Percentiles rank a stretch among this genome's conserved stretches.
phyloP scores from a whole-genome alignment of 257 asterid species.

The Penstemon davidsonii region DNA sequence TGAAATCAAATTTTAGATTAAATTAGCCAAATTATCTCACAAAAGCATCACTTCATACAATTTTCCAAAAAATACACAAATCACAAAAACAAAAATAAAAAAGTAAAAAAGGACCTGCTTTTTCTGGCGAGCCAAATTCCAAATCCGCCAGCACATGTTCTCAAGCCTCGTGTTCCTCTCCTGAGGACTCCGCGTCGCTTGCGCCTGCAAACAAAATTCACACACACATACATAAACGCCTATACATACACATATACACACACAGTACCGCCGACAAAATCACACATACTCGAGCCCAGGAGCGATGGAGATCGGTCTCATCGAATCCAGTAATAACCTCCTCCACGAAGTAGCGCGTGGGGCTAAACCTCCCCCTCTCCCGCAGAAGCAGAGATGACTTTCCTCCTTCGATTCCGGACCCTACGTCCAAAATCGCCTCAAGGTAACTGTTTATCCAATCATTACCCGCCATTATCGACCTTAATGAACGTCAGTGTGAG shows the following conservation, averaged over 20 bases:
- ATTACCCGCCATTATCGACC: constrained; percentile 30
- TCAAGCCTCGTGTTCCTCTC: constrained; percentile 41
- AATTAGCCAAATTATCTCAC: no score
- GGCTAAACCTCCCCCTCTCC: constrained; percentile 35
- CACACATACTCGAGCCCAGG: constrained; percentile 34
- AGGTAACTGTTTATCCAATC: constrained; percentile 39
- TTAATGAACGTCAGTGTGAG: not conserved
- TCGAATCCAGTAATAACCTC: constrained; percentile 35
- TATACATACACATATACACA: not conserved
- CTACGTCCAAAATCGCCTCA: constrained; percentile 34
- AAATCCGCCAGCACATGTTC: constrained; percentile 45
- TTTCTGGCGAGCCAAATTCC: constrained; percentile 40
- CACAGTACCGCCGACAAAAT: not conserved
- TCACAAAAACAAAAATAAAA: not conserved
- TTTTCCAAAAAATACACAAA: not conserved
- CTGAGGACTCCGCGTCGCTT: constrained; percentile 37
- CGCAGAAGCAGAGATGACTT: constrained; percentile 25
- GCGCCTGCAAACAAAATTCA: constrained; percentile 20
- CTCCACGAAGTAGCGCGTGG: constrained; percentile 36
- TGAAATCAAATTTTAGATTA: no score
- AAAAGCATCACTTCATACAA: not conserved
- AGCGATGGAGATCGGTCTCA: constrained; percentile 39
- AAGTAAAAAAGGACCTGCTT: constrained; percentile 29
- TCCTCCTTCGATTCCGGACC: constrained; percentile 20
- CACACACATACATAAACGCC: not conserved